Evolutionary conservation across 768 basidiomycete species (phyloP).

Genomic region (Cubamyces sp.): DNA sequence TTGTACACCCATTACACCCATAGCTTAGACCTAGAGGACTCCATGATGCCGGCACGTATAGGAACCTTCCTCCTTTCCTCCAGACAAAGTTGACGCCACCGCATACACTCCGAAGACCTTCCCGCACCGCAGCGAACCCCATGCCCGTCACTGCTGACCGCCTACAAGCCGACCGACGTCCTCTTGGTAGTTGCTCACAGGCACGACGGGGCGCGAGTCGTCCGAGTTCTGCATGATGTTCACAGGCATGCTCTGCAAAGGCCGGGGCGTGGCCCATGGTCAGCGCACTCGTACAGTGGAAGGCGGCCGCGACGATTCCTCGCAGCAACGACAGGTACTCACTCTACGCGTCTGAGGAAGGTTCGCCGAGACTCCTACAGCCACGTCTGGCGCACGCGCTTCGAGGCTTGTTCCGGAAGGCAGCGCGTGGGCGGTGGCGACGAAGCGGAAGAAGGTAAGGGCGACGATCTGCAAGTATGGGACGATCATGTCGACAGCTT

Average conservation of each 20-base stretch:
- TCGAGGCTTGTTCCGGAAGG: neutral
- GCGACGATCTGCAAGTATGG: conserved; percentile 12
- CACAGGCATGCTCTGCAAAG: conserved; percentile 1
- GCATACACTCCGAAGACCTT: no score
- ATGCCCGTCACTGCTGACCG: neutral
- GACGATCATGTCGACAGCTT: conserved; percentile 7
- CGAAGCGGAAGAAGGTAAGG: conserved; percentile 6
- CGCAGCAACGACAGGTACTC: neutral
- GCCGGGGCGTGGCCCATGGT: neutral
- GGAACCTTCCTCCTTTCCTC: neutral
- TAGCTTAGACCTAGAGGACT: neutral
- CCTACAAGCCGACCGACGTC: neutral
- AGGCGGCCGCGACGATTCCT: neutral
- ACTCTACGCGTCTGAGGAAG: neutral
- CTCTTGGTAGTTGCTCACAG: conserved; percentile 4
- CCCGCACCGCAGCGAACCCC: neutral
- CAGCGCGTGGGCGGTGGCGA: conserved; percentile 4
- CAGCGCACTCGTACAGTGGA: neutral
- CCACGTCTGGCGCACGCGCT: neutral
- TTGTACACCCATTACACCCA: no score
- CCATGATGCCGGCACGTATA: neutral
- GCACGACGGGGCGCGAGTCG: conserved; percentile 2
- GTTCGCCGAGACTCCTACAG: conserved; percentile 1
- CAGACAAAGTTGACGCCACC: neutral
- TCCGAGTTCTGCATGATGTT: conserved; percentile 15